Evolutionary conservation across 352 stramenopile genomes (phyloP).

Genomic region (Globisporangium ultimum): DNA sequence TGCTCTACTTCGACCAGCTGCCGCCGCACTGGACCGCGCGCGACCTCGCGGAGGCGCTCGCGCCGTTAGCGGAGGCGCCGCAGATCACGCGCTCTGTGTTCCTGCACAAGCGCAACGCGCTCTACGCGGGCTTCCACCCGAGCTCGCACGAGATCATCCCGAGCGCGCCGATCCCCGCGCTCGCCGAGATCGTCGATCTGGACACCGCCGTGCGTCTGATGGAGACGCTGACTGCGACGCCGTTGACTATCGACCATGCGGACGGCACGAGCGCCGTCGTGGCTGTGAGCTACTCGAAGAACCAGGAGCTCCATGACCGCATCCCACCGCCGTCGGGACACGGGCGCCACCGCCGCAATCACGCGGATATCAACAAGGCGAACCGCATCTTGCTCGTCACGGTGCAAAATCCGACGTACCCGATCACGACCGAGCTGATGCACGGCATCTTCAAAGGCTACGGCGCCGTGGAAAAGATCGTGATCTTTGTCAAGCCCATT

Average conservation of each 20-base stretch:
- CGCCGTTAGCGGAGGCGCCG: conserved; percentile 14
- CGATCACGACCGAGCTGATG: conserved; percentile 56
- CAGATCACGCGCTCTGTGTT: conserved; percentile 39
- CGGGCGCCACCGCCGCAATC: conserved; percentile 4
- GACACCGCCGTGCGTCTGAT: conserved; percentile 28
- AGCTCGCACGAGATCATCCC: conserved; percentile 25
- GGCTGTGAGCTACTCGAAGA: conserved; percentile 49
- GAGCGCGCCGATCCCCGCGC: conserved; percentile 39
- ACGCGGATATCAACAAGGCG: conserved; percentile 10
- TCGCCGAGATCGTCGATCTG: conserved; percentile 37
- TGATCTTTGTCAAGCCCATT: conserved; percentile 61
- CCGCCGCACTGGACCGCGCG: conserved; percentile 44
- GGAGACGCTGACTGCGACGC: conserved; percentile 18
- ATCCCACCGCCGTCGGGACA: conserved; percentile 11
- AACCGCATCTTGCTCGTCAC: conserved; percentile 67
- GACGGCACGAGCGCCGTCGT: conserved; percentile 18
- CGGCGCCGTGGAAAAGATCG: conserved; percentile 52
- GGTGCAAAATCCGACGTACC: conserved; percentile 63
- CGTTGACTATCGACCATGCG: conserved; percentile 15
- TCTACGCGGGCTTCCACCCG: conserved; percentile 40
- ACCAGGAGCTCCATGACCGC: conserved; percentile 51
- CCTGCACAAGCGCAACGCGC: conserved; percentile 49
- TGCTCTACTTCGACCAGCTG: conserved; percentile 50
- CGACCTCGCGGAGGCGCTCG: conserved; percentile 24
- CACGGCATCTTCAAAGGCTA: conserved; percentile 43